These are phyloP conservation scores for Xylaria arbuscula DNA, from an alignment of 2,329 filamentous ascomycete species.

Conservation along the genomic window DNA sequence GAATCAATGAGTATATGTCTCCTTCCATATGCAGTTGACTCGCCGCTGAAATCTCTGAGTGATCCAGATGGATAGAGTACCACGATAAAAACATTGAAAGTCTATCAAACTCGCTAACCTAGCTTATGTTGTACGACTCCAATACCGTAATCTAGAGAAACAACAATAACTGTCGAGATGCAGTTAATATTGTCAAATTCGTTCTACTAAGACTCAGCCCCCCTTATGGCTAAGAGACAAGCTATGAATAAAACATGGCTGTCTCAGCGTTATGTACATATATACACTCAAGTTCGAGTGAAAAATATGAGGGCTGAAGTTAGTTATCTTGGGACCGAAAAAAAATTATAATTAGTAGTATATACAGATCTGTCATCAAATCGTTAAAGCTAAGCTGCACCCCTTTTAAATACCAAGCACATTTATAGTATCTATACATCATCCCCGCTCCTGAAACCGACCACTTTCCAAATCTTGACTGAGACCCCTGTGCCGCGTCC, in stretches of 20 bases:
- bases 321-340: too few relatives aligned
- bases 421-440: neutral
- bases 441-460: neutral
- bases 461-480: conserved; percentile 39
- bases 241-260: too few relatives aligned
- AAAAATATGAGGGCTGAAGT: too few relatives aligned
- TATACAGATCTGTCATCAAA: neutral
- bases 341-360: neutral
- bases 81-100: neutral
- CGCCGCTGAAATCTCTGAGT: conserved; percentile 2
- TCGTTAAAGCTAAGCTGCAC: neutral
- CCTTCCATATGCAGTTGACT: conserved; percentile 34
- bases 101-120: neutral
- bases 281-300: too few relatives aligned
- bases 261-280: too few relatives aligned
- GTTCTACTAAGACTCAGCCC: neutral
- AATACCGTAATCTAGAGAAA: neutral
- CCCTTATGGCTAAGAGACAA: neutral
- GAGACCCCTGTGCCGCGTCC: conserved; percentile 7
- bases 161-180: neutral
- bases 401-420: neutral
- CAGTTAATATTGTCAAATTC: neutral
- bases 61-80: neutral
- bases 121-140: conserved; percentile 2
- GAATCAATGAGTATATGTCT: conserved; percentile 26